Percentiles rank a stretch among this genome's conserved stretches.
These are phyloP conservation scores for Bipolaris bicolor DNA, from an alignment of 2,329 filamentous ascomycete genomes.

Conservation along the genomic window DNA sequence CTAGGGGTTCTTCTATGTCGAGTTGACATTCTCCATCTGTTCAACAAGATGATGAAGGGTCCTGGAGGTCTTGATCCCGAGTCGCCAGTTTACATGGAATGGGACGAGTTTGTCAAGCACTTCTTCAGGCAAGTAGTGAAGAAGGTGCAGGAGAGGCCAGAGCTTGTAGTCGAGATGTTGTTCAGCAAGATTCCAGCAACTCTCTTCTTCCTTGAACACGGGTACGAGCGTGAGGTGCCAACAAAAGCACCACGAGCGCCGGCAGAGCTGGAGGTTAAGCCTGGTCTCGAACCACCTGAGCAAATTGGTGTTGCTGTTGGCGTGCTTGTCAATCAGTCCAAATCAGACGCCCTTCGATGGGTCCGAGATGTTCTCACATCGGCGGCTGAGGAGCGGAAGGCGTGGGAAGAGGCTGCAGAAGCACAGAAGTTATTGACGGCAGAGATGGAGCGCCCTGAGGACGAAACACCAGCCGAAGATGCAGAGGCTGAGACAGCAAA, in stretches of 20 bases:
- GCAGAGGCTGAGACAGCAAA: slow-evolving; percentile 42
- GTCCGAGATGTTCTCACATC: slow-evolving; percentile 72
- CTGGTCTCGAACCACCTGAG: slow-evolving; percentile 66
- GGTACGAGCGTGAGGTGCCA: slow-evolving; percentile 79
- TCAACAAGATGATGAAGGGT: slow-evolving; percentile 92
- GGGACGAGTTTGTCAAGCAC: slow-evolving; percentile 87
- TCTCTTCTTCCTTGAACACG: slow-evolving; percentile 86
- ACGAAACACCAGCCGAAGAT: slow-evolving; percentile 38
- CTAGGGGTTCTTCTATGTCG: slow-evolving; percentile 87
- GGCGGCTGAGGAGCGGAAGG: slow-evolving; percentile 74
- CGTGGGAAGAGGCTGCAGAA: slow-evolving; percentile 76
- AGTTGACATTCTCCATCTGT: slow-evolving; percentile 85
- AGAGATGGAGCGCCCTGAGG: slow-evolving; percentile 32
- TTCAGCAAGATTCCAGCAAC: slow-evolving; percentile 91
- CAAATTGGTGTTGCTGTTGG: slow-evolving; percentile 82
- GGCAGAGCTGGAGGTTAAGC: slow-evolving; percentile 82
- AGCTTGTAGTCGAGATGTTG: slow-evolving; percentile 86
- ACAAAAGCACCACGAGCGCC: slow-evolving; percentile 71
- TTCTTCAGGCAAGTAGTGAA: slow-evolving; percentile 81
- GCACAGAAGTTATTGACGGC: slow-evolving; percentile 57
- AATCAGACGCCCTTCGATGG: slow-evolving; percentile 80
- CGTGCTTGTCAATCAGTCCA: slow-evolving; percentile 78
- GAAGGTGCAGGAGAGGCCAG: slow-evolving; percentile 83
- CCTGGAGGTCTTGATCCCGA: slow-evolving; percentile 74
- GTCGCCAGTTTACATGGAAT: slow-evolving; percentile 77